Evolutionary conservation across 2,329 filamentous ascomycete species (phyloP).

Genomic region (Penicillium sp.): DNA sequence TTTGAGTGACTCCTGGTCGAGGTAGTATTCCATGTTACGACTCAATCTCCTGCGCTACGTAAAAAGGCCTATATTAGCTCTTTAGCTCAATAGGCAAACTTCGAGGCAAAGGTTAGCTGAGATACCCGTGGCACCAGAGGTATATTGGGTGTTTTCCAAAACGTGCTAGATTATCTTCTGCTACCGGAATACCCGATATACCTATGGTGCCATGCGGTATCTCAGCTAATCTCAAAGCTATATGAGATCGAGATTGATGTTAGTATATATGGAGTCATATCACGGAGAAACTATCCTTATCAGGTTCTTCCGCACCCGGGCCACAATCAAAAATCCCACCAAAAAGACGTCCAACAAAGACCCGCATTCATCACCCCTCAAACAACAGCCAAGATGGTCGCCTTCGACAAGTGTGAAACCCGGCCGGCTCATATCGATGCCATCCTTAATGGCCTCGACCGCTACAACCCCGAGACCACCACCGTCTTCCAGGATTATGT

Average conservation of each 20-base stretch:
- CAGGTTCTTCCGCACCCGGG: conserved; percentile 20
- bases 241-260: too few species aligned
- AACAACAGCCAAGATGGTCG: conserved; percentile 27
- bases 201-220: too few species aligned
- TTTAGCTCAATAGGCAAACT: too few species aligned
- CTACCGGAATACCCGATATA: too few species aligned
- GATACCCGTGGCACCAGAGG: too few species aligned
- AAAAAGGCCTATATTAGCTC: too few species aligned
- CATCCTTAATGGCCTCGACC: conserved; percentile 95
- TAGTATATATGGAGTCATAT: neutral
- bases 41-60: too few species aligned
- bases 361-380: conserved; percentile 20
- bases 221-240: too few species aligned
- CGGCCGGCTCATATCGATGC: conserved; percentile 84
- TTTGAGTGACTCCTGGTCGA: neutral
- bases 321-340: conserved; percentile 30
- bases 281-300: conserved; percentile 12
- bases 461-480: conserved; percentile 98
- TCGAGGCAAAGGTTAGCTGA: too few species aligned
- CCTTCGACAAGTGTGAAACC: conserved; percentile 84
- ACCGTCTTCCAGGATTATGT: conserved; percentile 91
- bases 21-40: neutral
- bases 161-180: too few species aligned
- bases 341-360: conserved; percentile 25
- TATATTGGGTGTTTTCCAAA: too few species aligned